Conservation (phyloP, 2,329 filamentous ascomycete species). For the Ascochyta clinopodiicola region DNA sequence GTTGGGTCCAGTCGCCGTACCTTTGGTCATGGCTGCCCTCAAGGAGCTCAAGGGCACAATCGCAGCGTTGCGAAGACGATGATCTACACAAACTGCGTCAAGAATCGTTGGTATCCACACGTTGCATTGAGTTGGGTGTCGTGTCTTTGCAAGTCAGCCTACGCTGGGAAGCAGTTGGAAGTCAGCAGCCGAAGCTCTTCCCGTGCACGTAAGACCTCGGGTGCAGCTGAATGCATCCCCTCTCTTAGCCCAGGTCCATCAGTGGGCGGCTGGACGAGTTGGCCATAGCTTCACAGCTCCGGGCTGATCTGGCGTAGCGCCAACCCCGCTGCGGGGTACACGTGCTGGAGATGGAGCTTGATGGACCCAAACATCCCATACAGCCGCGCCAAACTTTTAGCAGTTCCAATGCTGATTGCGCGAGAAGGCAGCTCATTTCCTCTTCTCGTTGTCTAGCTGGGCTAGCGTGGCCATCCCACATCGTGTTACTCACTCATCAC, state of each 20-base stretch:
- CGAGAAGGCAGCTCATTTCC: not conserved
- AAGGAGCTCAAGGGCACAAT: constrained; percentile 65
- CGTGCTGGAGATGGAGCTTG: not conserved
- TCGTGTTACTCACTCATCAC: not conserved
- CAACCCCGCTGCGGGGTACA: constrained; percentile 12
- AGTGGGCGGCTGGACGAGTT: not conserved
- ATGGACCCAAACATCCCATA: not conserved
- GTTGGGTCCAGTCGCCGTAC: constrained; percentile 88
- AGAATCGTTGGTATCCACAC: not conserved
- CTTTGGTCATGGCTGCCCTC: constrained; percentile 80
- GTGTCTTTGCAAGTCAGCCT: not conserved
- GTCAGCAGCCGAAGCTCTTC: not conserved
- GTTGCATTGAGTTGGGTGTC: not conserved
- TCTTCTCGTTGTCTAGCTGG: not conserved
- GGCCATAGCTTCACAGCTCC: constrained; percentile 13
- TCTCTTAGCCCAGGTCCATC: constrained; percentile 1
- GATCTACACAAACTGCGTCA: not conserved
- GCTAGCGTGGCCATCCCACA: not conserved
- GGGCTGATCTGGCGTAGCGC: not conserved
- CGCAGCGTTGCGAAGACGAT: constrained; percentile 2
- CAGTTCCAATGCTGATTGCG: not conserved
- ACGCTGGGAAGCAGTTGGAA: not conserved
- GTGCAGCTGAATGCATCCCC: not conserved
- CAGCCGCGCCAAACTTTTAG: not conserved
- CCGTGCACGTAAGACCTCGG: constrained; percentile 4